These are phyloP conservation scores for Raphanus hybrid DNA, from an alignment of 441 rosid genomes.

Conservation along the genomic window DNA sequence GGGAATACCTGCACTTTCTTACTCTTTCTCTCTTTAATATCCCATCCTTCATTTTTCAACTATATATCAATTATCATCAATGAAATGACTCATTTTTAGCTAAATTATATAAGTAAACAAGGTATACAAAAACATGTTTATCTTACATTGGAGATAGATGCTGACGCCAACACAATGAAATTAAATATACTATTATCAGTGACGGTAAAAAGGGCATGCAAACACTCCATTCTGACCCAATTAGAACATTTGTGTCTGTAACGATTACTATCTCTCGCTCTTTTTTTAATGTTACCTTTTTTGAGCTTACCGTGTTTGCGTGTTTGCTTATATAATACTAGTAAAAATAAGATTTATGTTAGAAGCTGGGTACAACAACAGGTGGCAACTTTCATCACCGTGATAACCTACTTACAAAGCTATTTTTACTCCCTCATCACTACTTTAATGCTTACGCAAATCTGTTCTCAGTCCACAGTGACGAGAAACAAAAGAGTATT, in stretches of 20 bases:
- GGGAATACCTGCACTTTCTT: constrained; percentile 36
- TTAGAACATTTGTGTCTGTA: no score
- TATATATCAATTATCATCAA: background rate
- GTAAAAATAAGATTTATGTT: no score
- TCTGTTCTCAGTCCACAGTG: no score
- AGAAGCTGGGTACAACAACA: background rate
- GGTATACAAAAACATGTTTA: background rate
- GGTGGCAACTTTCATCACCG: constrained; percentile 19
- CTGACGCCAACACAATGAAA: background rate
- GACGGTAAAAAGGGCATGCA: background rate
- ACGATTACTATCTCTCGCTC: no score
- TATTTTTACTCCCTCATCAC: constrained; percentile 2
- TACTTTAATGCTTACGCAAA: background rate
- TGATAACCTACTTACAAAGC: constrained; percentile 22
- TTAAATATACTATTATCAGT: no score
- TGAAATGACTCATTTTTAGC: background rate
- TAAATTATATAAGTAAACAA: background rate
- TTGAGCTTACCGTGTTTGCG: background rate
- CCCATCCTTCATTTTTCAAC: background rate
- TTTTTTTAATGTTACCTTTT: no score
- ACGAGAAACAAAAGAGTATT: no score
- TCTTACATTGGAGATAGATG: background rate
- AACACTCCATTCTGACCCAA: no score
- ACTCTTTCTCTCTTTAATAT: background rate
- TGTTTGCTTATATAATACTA: background rate